These are phyloP conservation scores for Colletotrichum horii DNA, from an alignment of 2,329 filamentous ascomycete species.

Conservation along the genomic window DNA sequence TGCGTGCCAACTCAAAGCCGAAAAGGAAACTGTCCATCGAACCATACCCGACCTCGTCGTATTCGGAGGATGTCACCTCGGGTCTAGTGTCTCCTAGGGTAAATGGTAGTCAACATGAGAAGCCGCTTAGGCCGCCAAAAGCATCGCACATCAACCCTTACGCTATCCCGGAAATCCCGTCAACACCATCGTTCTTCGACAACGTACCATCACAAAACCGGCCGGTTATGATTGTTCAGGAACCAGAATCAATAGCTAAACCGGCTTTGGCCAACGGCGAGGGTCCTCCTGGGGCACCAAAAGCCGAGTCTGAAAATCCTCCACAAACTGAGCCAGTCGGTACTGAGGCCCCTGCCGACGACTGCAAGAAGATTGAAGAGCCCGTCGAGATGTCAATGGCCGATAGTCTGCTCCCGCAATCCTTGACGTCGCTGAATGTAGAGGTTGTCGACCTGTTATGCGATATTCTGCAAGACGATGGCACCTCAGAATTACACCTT, in stretches of 20 bases:
- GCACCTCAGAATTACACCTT: constrained; percentile 54
- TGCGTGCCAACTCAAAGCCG: constrained; percentile 31
- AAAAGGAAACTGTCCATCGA: constrained; percentile 35
- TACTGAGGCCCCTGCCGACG: neutral
- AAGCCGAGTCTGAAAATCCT: neutral
- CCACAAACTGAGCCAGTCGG: neutral
- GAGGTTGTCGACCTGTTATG: constrained; percentile 66
- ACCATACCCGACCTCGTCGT: constrained; percentile 27
- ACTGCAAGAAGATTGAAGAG: constrained; percentile 9
- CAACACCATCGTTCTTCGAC: constrained; percentile 43
- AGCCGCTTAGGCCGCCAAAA: constrained; percentile 35
- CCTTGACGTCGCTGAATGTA: constrained; percentile 57
- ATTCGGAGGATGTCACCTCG: constrained; percentile 33
- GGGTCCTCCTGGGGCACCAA: neutral
- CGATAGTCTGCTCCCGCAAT: constrained; percentile 57
- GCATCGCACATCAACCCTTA: constrained; percentile 26
- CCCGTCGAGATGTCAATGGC: constrained; percentile 27
- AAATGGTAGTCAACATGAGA: constrained; percentile 37
- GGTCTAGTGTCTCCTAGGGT: constrained; percentile 34
- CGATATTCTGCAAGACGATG: constrained; percentile 62
- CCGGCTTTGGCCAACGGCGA: neutral
- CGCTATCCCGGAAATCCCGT: constrained; percentile 39
- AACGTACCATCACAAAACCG: constrained; percentile 33
- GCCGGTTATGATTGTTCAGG: constrained; percentile 4
- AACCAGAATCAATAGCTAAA: constrained; percentile 5